Percentiles rank a stretch among this genome's conserved stretches.
Conservation (phyloP, 2,329 filamentous ascomycete genomes). For the Gaeumannomyces sp. region DNA sequence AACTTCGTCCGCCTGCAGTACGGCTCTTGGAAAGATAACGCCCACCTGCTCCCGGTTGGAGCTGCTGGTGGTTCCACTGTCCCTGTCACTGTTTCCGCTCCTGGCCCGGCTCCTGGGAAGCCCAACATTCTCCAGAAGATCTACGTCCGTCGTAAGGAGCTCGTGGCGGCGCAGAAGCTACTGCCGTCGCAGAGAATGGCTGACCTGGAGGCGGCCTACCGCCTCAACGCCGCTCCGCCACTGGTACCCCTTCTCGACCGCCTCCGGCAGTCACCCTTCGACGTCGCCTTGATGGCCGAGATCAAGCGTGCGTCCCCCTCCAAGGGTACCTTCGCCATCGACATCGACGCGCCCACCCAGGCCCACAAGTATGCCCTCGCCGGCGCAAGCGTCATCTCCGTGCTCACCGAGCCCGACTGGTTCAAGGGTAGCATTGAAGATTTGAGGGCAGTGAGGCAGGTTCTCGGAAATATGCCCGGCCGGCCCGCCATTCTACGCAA, state of each 20-base stretch:
- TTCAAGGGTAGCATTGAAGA: slow-evolving; percentile 98
- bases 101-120: slow-evolving; percentile 35
- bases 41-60: slow-evolving; percentile 34
- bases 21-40: slow-evolving; percentile 86
- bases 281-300: slow-evolving; percentile 93
- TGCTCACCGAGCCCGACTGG: slow-evolving; percentile 98
- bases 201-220: slow-evolving; percentile 81
- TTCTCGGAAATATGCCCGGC: slow-evolving; percentile 85
- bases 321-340: slow-evolving; percentile 86
- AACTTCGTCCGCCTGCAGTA: slow-evolving; percentile 87
- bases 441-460: slow-evolving; percentile 77
- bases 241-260: slow-evolving; percentile 74
- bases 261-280: slow-evolving; percentile 73
- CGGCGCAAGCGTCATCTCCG: slow-evolving; percentile 93
- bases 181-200: slow-evolving; percentile 77
- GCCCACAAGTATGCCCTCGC: slow-evolving; percentile 88
- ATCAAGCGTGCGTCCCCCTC: slow-evolving; percentile 96
- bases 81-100: neutral
- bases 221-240: slow-evolving; percentile 77
- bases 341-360: slow-evolving; percentile 82
- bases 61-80: neutral
- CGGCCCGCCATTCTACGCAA: slow-evolving; percentile 88
- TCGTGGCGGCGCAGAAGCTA: slow-evolving; percentile 73
- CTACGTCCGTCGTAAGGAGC: slow-evolving; percentile 71
- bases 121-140: slow-evolving; percentile 83